phyloP scores from a whole-genome alignment of 108 stramenopile genomes.

The Cyclotella cryptica region DNA sequence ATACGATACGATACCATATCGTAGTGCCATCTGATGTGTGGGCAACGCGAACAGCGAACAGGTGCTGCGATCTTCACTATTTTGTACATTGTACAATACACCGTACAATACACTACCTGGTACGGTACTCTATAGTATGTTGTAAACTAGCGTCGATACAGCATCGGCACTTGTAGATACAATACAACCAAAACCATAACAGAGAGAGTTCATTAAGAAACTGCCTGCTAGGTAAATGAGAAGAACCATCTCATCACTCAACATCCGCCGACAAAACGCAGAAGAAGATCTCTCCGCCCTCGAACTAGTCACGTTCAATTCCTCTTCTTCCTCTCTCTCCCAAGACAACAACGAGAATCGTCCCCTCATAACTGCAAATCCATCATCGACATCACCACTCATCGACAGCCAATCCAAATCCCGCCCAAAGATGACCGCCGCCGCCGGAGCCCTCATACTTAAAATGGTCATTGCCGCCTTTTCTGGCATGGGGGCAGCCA shows the following conservation, averaged over 20 bases:
- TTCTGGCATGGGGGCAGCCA: constrained; percentile 81
- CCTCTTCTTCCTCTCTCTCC: neutral
- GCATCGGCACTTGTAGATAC: no score
- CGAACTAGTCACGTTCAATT: neutral
- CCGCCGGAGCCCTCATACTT: constrained; percentile 47
- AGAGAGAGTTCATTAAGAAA: neutral
- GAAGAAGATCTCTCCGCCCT: neutral
- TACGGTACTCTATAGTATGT: no score
- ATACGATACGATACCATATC: no score
- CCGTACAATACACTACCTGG: no score
- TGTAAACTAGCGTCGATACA: no score
- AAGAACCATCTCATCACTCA: neutral
- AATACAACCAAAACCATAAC: no score
- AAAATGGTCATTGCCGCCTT: constrained; percentile 77
- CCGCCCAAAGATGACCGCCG: constrained; percentile 37
- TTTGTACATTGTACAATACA: no score
- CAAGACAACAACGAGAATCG: neutral
- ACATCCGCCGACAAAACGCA: neutral
- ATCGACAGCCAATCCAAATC: neutral
- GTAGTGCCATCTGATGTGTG: no score
- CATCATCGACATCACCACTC: no score
- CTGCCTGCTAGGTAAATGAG: no score
- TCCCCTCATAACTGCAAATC: neutral
- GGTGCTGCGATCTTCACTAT: no score
- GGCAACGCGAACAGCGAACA: no score